Base-by-base conservation (phyloP, 192 early-diverging fungal species). In the Coemansia aciculifera region DNA sequence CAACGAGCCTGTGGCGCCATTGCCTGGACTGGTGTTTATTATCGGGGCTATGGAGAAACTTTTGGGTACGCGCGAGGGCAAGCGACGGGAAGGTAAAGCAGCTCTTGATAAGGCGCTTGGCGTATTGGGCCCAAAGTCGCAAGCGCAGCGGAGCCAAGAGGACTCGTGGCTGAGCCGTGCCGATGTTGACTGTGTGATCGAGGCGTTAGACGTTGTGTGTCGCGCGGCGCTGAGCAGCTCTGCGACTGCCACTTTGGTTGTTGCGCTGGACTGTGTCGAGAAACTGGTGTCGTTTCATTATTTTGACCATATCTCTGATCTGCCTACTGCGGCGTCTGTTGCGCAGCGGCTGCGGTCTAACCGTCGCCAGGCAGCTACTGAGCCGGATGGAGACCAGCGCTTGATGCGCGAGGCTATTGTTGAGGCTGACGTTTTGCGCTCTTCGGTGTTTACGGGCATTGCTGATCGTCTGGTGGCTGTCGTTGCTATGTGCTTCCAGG, bases 231-330 rank as follows among this genome's bases (percentile, higher is more conserved):
- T 91, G 24, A 89, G 91, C 7, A 84, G 82, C 65, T 76, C 31
- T 13, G 36, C 86, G 1, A 73, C 87, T 1, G 70, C 72, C 15
- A 77, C 93, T 10, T 83, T 89, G 46, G 87, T 84, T 5, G 86
- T 90, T 19, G 89, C 91, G 0, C 77, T 95, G 40, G 94, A 95
- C 65, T 93, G 92, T 73, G 79, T 95, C 8, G 93, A 92, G 57
- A 92, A 92, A 75, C 86, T 89, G 27, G 86, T 91, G 21, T 87
- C 88, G 11, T 89, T 88, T 66, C 86, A 87, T 49, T 87, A 87
- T 68, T 78, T 89, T 40, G 84, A 80, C 29, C 80, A 84, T 67
- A 57, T 71, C 40, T 46, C 60, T 12, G 67, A 49, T 11, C 37
- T 75, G 54, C 59, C 64, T 11, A 71, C 63, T 0, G 72, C 42